A percentile compares a stretch with the other conserved stretches of the same genome.
Evolutionary conservation across 805 yeast genomes (phyloP).

Genomic region (Monosporozyma unispora): DNA sequence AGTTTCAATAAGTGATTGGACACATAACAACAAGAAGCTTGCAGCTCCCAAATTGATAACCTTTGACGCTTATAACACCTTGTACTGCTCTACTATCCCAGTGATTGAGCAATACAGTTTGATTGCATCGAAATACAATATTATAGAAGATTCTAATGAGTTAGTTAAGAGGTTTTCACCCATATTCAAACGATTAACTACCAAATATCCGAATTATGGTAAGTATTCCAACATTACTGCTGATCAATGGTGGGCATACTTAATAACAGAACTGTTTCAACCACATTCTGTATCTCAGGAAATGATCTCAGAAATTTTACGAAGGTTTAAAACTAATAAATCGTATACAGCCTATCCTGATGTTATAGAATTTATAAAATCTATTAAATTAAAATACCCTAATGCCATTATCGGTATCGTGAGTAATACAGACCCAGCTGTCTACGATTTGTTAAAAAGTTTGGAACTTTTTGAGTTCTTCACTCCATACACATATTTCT

Average conservation of each 20-base stretch:
- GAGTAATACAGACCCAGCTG: conserved; percentile 56
- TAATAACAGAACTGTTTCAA: conserved; percentile 38
- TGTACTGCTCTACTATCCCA: conserved; percentile 48
- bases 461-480: conserved; percentile 39
- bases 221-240: conserved; percentile 31
- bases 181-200: conserved; percentile 31
- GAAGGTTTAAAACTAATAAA: conserved; percentile 39
- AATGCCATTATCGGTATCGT: conserved; percentile 37
- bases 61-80: conserved; percentile 61
- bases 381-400: conserved; percentile 24
- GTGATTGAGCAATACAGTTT: conserved; percentile 45
- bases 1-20: conserved; percentile 10
- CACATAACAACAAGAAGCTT: conserved; percentile 4
- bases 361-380: conserved; percentile 38
- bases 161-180: conserved; percentile 25
- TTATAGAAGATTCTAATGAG: conserved; percentile 23
- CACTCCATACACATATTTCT: conserved; percentile 36
- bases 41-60: conserved; percentile 42
- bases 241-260: conserved; percentile 49
- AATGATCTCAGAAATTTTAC: conserved; percentile 39
- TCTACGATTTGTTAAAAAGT: conserved; percentile 37
- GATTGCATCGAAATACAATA: conserved; percentile 40
- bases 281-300: conserved; percentile 27
- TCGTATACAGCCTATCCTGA: conserved; percentile 51
- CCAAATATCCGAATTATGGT: conserved; percentile 55